Conservation (phyloP, 2,329 filamentous ascomycete species). For the Ophiostoma ulmi region DNA sequence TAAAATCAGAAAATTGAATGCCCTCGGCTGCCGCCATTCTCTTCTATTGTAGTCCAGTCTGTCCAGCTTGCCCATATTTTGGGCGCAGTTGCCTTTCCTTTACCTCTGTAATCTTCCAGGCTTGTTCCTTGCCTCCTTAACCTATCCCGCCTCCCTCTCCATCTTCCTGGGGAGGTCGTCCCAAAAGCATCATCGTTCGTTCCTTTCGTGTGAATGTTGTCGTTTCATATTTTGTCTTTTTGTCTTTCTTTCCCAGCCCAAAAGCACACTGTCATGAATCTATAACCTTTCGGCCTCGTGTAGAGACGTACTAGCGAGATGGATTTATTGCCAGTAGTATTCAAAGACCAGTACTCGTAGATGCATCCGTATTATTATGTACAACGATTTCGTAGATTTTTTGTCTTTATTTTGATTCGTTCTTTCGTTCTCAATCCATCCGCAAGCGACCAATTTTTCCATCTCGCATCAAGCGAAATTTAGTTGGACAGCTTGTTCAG, state of each 20-base stretch:
- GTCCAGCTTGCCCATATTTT: neutral
- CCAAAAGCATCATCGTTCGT: constrained; percentile 7
- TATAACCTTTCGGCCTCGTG: constrained; percentile 2
- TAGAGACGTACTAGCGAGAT: constrained; percentile 14
- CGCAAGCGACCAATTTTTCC: neutral
- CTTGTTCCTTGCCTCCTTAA: neutral
- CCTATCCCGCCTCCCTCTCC: neutral
- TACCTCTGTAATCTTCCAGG: neutral
- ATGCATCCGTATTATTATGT: constrained; percentile 13
- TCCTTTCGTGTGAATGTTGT: neutral
- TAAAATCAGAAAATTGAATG: neutral
- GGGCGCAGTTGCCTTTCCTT: neutral
- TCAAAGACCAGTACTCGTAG: neutral
- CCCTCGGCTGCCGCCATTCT: neutral
- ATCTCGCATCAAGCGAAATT: neutral
- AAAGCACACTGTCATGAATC: neutral
- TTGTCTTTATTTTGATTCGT: constrained; percentile 6
- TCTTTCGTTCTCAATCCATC: neutral
- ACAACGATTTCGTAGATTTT: constrained; percentile 9
- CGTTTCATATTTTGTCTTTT: constrained; percentile 6
- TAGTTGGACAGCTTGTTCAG: constrained; percentile 39
- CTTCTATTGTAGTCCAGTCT: neutral
- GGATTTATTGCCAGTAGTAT: neutral
- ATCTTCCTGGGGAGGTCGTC: neutral
- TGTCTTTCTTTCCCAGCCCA: constrained; percentile 10